phyloP scores from a whole-genome alignment of 306 rosid species.

The Vicia sativa region DNA sequence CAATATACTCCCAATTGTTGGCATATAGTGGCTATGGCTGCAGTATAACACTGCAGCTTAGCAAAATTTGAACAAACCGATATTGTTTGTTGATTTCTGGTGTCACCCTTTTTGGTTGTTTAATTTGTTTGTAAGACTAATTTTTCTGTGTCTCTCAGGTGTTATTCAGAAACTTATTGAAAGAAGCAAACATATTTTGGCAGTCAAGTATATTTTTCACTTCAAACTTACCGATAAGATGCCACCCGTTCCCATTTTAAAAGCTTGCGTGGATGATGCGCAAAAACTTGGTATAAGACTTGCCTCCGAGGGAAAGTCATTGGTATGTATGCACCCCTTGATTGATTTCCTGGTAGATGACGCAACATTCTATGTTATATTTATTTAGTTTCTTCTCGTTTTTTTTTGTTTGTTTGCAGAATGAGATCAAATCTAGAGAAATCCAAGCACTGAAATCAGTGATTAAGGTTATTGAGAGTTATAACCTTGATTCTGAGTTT shows the following conservation, averaged over 20 bases:
- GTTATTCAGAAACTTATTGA: constrained; percentile 69
- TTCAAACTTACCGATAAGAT: constrained; percentile 64
- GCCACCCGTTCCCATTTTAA: constrained; percentile 77
- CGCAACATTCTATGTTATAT: constrained; percentile 31
- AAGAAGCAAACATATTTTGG: constrained; percentile 63
- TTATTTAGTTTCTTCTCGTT: constrained; percentile 16
- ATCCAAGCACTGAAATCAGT: constrained; percentile 66
- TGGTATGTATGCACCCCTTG: constrained; percentile 45
- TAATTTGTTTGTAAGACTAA: constrained; percentile 10
- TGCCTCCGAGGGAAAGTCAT: constrained; percentile 61
- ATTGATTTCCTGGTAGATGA: constrained; percentile 8
- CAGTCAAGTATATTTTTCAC: constrained; percentile 67
- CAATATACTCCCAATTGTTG: background rate
- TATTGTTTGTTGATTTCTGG: constrained; percentile 22
- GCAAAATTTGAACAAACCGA: background rate
- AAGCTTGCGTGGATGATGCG: constrained; percentile 60
- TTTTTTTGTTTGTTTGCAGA: constrained; percentile 47
- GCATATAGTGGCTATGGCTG: background rate
- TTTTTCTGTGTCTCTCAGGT: constrained; percentile 50
- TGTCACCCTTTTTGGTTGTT: constrained; percentile 32
- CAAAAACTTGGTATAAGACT: constrained; percentile 57
- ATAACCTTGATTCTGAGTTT: constrained; percentile 65
- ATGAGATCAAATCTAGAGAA: constrained; percentile 69
- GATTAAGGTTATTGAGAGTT: constrained; percentile 62
- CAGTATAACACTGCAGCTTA: background rate